Conservation (phyloP, 768 basidiomycete species). For the Phallus indusiatus region DNA sequence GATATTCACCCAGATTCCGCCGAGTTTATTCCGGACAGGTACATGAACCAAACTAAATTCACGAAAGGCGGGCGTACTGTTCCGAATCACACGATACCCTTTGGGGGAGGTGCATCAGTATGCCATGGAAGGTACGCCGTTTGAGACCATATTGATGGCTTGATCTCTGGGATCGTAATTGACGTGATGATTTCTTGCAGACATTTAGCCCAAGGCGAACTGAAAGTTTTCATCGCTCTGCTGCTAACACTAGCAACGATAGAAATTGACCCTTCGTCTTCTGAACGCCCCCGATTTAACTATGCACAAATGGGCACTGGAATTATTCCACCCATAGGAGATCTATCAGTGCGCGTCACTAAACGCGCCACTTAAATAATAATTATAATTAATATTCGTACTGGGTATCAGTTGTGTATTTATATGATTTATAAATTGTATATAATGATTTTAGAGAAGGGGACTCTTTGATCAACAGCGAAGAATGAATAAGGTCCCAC, state of each 20-base stretch:
- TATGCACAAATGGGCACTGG: slow-evolving; percentile 12
- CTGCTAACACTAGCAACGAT: slow-evolving; percentile 13
- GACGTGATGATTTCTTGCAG: not conserved
- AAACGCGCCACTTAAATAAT: not conserved
- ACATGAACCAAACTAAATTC: slow-evolving; percentile 7
- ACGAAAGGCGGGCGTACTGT: slow-evolving; percentile 12
- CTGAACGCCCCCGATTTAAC: slow-evolving; percentile 6
- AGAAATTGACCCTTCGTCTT: slow-evolving; percentile 12
- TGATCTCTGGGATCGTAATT: too few species aligned
- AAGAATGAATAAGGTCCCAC: too few species aligned
- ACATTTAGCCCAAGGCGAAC: slow-evolving; percentile 17
- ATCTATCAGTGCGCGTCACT: not conserved
- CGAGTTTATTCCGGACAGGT: slow-evolving; percentile 8
- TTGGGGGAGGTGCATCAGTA: slow-evolving; percentile 21
- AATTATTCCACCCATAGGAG: slow-evolving; percentile 10
- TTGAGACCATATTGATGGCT: not conserved
- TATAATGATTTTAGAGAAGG: too few species aligned
- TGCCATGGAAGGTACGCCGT: slow-evolving; percentile 18
- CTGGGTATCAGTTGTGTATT: not conserved
- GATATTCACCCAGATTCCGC: slow-evolving; percentile 12
- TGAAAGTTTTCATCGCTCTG: slow-evolving; percentile 14
- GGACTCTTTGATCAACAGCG: too few species aligned
- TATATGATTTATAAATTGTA: not conserved
- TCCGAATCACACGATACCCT: slow-evolving; percentile 17
- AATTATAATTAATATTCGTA: not conserved